These are phyloP conservation scores for Tausonia pullulans DNA, from an alignment of 1,284 basidiomycete genomes.

Conservation along the genomic window DNA sequence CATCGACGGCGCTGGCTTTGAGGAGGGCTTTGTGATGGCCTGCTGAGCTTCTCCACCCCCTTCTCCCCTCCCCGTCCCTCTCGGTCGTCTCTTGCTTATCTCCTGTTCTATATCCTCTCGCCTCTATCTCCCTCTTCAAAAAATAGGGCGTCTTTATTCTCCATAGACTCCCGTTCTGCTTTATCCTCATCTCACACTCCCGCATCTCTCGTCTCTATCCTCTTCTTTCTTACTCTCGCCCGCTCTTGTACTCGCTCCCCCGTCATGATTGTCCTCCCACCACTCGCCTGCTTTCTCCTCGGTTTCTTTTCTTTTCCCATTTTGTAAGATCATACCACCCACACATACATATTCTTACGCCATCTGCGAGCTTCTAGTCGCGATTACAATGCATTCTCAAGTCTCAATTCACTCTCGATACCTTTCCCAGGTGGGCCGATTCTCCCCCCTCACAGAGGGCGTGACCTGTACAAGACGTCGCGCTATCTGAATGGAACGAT, in stretches of 20 bases:
- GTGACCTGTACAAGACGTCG: no score
- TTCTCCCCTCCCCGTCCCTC: neutral
- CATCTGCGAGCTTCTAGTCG: no score
- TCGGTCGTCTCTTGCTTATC: neutral
- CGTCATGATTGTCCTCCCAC: neutral
- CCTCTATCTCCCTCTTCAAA: neutral
- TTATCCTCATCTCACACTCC: no score
- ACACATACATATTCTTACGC: no score
- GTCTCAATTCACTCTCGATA: no score
- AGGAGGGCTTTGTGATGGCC: neutral
- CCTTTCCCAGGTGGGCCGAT: no score
- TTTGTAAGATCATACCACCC: neutral
- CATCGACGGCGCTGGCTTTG: neutral
- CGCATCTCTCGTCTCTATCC: neutral
- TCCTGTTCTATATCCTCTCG: neutral
- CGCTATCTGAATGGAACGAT: no score
- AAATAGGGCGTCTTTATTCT: neutral
- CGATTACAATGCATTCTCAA: no score
- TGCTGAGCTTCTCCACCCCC: neutral
- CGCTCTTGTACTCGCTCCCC: neutral
- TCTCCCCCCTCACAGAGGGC: no score
- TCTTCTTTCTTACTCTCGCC: neutral
- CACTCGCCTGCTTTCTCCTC: neutral
- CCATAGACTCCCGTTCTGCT: neutral
- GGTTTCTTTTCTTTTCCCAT: neutral